A percentile compares a stretch with the other conserved stretches of the same genome.
Conservation (phyloP, 2,329 filamentous ascomycete genomes). For the Microsporum audouinii region DNA sequence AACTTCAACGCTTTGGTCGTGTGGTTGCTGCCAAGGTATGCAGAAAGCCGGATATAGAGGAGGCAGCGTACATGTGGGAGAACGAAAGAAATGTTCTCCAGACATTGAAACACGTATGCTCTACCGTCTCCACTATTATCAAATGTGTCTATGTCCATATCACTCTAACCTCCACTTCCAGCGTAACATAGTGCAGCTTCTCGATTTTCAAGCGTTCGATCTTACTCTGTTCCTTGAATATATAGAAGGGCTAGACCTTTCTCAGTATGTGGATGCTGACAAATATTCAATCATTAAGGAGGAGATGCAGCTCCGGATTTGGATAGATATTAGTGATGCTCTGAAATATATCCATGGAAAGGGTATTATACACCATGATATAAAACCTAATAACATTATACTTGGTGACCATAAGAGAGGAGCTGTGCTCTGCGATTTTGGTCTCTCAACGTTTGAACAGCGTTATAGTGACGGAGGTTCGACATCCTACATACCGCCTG, state of each 20-base stretch:
- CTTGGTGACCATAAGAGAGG: constrained; percentile 73
- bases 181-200: constrained; percentile 1
- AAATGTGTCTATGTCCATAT: not conserved
- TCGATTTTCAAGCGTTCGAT: not conserved
- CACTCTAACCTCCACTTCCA: not conserved
- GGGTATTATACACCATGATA: constrained; percentile 97
- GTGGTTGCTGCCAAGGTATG: constrained; percentile 2
- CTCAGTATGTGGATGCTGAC: not conserved
- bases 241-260: not conserved
- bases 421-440: constrained; percentile 92
- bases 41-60: not conserved
- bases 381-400: constrained; percentile 96
- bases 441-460: constrained; percentile 36
- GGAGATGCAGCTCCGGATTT: not conserved
- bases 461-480: not conserved
- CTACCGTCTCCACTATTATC: not conserved
- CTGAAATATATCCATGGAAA: constrained; percentile 98
- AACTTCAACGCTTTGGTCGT: not conserved
- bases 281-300: constrained; percentile 1
- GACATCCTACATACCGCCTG: not conserved
- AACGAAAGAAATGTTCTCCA: constrained; percentile 1
- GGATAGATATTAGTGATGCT: constrained; percentile 41
- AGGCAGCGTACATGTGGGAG: not conserved
- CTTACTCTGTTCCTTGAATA: not conserved
- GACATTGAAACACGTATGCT: not conserved